Percentiles rank a stretch among this genome's conserved stretches.
Conservation (phyloP, 306 rosid species). For the Elaeagnus macrophylla region DNA sequence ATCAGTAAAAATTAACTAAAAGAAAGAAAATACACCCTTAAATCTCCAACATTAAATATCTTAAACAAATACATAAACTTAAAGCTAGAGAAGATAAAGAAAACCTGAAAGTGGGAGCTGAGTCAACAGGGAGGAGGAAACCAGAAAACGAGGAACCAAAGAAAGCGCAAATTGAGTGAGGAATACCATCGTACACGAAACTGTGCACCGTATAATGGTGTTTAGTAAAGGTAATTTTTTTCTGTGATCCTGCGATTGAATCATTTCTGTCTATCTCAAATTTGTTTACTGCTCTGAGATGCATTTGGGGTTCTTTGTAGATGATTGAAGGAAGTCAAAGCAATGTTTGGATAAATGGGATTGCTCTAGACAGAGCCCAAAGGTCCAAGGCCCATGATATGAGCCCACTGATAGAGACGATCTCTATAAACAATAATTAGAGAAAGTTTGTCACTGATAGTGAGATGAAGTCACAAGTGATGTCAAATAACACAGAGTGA, state of each 20-base stretch:
- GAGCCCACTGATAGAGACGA: too few relatives aligned
- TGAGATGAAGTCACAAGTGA: too few relatives aligned
- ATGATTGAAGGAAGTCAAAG: too few relatives aligned
- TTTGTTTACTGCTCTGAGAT: not conserved
- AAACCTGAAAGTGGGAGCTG: slow-evolving; percentile 37
- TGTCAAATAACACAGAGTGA: too few relatives aligned
- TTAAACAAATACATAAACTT: not conserved
- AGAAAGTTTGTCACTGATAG: too few relatives aligned
- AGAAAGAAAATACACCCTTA: not conserved
- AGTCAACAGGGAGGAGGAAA: slow-evolving; percentile 14
- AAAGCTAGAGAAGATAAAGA: not conserved
- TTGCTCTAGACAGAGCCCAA: too few relatives aligned
- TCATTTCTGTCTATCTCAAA: not conserved
- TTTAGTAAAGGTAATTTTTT: slow-evolving; percentile 1
- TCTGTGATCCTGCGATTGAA: slow-evolving; percentile 11
- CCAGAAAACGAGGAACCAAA: slow-evolving; percentile 34
- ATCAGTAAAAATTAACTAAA: not conserved
- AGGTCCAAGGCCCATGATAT: too few relatives aligned
- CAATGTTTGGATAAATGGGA: too few relatives aligned
- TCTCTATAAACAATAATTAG: too few relatives aligned
- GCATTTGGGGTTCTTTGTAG: not conserved
- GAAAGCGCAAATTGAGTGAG: slow-evolving; percentile 25
- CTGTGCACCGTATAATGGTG: slow-evolving; percentile 19
- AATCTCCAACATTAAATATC: slow-evolving; percentile 1
- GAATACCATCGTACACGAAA: slow-evolving; percentile 22